These are phyloP conservation scores for Phytophthora fragariae DNA, from an alignment of 352 stramenopile genomes.

Conservation along the genomic window DNA sequence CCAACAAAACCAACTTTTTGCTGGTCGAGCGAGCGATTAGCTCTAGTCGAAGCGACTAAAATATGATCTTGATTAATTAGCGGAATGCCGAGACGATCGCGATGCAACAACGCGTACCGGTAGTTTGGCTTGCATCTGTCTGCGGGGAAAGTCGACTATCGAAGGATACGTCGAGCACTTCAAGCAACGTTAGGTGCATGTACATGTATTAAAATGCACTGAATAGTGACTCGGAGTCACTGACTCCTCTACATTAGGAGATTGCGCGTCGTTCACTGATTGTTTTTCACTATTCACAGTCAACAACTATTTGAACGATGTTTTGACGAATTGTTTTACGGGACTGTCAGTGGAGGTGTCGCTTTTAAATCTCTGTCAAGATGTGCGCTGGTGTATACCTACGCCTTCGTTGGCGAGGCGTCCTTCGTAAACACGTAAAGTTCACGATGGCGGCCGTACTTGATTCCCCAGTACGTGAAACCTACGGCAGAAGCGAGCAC, in stretches of 20 bases:
- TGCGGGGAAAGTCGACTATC: conserved; percentile 21
- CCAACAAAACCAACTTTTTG: conserved; percentile 1
- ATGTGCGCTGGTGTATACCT: neutral
- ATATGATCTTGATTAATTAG: conserved; percentile 16
- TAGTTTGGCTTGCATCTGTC: conserved; percentile 4
- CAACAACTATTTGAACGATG: no score
- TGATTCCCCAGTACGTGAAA: conserved; percentile 59
- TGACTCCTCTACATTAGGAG: neutral
- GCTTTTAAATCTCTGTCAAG: neutral
- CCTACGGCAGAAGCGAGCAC: conserved; percentile 57
- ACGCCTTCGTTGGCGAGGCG: conserved; percentile 15
- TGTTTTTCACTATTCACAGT: no score
- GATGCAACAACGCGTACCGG: conserved; percentile 9
- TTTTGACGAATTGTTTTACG: no score
- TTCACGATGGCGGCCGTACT: conserved; percentile 52
- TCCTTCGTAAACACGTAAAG: conserved; percentile 35
- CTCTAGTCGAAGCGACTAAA: conserved; percentile 25
- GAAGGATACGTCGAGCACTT: conserved; percentile 26
- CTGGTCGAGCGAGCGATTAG: conserved; percentile 20
- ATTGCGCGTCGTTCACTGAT: neutral
- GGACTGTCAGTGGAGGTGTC: neutral
- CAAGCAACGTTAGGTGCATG: neutral
- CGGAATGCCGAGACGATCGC: conserved; percentile 16
- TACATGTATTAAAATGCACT: neutral
- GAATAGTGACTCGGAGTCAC: neutral